Evolutionary conservation across 805 yeast genomes (phyloP), one percentile per base, ranked within the genome.

Genomic region (Yamadazyma laniorum): DNA sequence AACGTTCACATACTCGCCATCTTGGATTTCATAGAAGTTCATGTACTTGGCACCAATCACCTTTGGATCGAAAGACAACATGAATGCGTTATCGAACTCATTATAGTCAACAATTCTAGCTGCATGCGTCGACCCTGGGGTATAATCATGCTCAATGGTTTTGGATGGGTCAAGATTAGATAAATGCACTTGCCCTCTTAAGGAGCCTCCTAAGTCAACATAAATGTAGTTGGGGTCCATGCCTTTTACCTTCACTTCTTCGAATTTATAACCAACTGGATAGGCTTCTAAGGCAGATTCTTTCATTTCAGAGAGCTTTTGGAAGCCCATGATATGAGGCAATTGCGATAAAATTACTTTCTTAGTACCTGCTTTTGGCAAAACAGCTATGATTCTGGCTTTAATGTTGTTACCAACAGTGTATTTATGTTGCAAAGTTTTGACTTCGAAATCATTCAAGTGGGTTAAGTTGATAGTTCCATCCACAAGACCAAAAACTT

Each of bases 91-190:
- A 52, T 93, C 98, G 32, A 82, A 60, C 16, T 59, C 57, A 28
- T 86, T 78, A 53, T 63, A 85, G 2, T 89, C 86, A 21, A 87
- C 53, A 6, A 93, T 81, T 60, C 97, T 79, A 4, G 95, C 95
- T 32, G 64, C 61, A 56, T 85, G 91, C 7, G 67, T 66, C 1
- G 95, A 72, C 1, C 90, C 95, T 14, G 71, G 59, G 29, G 69
- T 69, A 62, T 74, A 86, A 55, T 61, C 76, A 58, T 60, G 65
- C 25, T 67, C 74, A 18, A 72, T 48, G 27, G 64, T 58, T 33
- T 70, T 62, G 25, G 67, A 69, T 8, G 70, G 67, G 43, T 80
- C 77, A 29, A 85, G 58, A 48, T 82, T 82, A 1, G 97, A 84
- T 33, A 78, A 67, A 55, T 91, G 96, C 2, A 82, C 85, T 62